phyloP scores from a whole-genome alignment of 2,329 filamentous ascomycete species.

The Sclerotiophoma versabilis region DNA sequence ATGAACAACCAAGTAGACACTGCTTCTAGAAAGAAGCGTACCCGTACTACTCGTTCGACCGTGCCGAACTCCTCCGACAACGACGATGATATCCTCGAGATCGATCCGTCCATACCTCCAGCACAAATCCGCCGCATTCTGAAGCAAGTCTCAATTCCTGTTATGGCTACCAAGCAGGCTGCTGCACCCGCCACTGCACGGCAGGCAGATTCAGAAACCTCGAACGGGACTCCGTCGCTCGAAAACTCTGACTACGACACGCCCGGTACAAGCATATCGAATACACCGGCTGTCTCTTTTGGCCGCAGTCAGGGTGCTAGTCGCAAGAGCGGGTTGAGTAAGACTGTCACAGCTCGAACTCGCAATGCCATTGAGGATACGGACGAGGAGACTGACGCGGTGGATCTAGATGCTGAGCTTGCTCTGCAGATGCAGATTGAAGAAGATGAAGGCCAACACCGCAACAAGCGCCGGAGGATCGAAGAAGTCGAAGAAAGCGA shows the following conservation, averaged over 20 bases:
- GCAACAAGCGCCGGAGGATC: conserved; percentile 48
- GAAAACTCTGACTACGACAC: conserved; percentile 63
- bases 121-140: conserved; percentile 33
- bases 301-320: conserved; percentile 30
- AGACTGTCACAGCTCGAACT: conserved; percentile 28
- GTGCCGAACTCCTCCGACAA: conserved; percentile 45
- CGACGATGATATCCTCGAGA: conserved; percentile 31
- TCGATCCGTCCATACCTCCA: conserved; percentile 8
- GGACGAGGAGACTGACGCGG: conserved; percentile 40
- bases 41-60: conserved; percentile 33
- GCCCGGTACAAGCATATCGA: conserved; percentile 65
- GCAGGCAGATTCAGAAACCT: conserved; percentile 31
- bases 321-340: conserved; percentile 31
- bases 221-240: conserved; percentile 41
- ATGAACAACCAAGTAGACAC: conserved; percentile 2
- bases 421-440: conserved; percentile 65
- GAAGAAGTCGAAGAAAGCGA: conserved; percentile 26
- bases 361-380: conserved; percentile 31
- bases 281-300: conserved; percentile 59
- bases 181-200: conserved; percentile 14
- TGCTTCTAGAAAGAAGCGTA: conserved; percentile 21
- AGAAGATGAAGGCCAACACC: conserved; percentile 55
- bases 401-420: conserved; percentile 60
- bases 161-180: conserved; percentile 24
- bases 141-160: conserved; percentile 44